Conservation (phyloP, 805 yeast genomes). For the Metschnikowia lachancei region DNA sequence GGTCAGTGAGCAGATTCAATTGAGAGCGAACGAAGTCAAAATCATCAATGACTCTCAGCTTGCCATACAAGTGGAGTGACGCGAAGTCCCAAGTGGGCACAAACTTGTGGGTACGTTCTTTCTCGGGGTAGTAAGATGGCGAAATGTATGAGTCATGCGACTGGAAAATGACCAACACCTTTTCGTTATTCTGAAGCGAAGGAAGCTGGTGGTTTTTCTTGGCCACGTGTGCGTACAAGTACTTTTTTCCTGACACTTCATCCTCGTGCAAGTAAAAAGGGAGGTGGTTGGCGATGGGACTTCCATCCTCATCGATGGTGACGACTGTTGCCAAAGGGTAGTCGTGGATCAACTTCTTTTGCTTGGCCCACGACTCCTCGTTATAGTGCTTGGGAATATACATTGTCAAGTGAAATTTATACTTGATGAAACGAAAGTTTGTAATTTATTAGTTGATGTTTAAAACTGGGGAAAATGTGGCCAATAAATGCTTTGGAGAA, state of each 20-base stretch:
- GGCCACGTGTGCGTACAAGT: slow-evolving; percentile 55
- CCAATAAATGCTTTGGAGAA: too few species aligned
- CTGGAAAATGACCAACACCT: slow-evolving; percentile 52
- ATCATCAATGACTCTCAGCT: slow-evolving; percentile 44
- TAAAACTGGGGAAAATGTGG: not conserved
- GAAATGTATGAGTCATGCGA: slow-evolving; percentile 51
- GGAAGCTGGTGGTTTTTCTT: slow-evolving; percentile 50
- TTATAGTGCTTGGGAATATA: slow-evolving; percentile 36
- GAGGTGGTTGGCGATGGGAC: slow-evolving; percentile 51
- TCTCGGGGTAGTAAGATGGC: slow-evolving; percentile 59
- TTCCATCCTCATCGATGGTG: slow-evolving; percentile 37
- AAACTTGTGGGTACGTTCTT: slow-evolving; percentile 53
- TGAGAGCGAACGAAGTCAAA: slow-evolving; percentile 45
- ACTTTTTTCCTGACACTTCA: slow-evolving; percentile 35
- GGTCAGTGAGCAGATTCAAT: slow-evolving; percentile 43
- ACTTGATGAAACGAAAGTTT: not conserved
- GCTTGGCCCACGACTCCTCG: slow-evolving; percentile 35
- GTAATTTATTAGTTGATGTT: too few species aligned
- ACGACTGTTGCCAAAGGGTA: slow-evolving; percentile 55
- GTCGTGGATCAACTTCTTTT: slow-evolving; percentile 40
- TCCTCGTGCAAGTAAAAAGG: slow-evolving; percentile 48
- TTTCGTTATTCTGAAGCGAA: slow-evolving; percentile 34
- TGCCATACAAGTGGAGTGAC: slow-evolving; percentile 55
- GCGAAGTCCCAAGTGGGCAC: slow-evolving; percentile 75
- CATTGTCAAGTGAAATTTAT: slow-evolving; percentile 21